These are phyloP conservation scores for Cetraspora pellucida DNA, from an alignment of 192 early-diverging fungal species.

Conservation along the genomic window DNA sequence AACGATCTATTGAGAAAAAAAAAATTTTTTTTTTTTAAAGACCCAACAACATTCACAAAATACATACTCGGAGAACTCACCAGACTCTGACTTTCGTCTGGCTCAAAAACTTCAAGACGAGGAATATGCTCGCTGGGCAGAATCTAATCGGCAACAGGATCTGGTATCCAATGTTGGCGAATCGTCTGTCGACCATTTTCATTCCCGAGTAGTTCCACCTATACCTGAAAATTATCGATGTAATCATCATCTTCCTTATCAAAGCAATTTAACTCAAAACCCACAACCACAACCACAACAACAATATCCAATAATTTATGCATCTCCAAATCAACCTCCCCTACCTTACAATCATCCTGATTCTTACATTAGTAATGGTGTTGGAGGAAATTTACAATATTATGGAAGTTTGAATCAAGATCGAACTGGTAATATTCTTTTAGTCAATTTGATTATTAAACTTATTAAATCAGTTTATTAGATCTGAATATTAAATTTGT, in stretches of 20 bases:
- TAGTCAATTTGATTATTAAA: neutral
- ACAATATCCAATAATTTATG: conserved; percentile 30
- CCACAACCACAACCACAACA: neutral
- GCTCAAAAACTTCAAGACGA: conserved; percentile 34
- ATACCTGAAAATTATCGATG: conserved; percentile 33
- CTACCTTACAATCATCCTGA: conserved; percentile 12
- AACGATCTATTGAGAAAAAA: no score
- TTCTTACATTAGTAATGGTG: neutral
- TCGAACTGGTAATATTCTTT: neutral
- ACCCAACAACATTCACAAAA: conserved; percentile 19
- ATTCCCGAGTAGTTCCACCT: neutral
- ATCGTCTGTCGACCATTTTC: neutral
- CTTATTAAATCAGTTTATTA: neutral
- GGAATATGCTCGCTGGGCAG: conserved; percentile 24
- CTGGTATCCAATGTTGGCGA: neutral
- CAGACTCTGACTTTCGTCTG: conserved; percentile 25
- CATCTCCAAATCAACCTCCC: conserved; percentile 29
- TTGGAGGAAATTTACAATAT: neutral
- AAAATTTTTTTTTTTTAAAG: no score
- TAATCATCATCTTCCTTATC: conserved; percentile 26
- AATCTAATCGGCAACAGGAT: conserved; percentile 2
- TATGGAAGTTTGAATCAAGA: conserved; percentile 32
- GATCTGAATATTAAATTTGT: neutral
- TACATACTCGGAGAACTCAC: conserved; percentile 19
- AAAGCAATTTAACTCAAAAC: neutral